Evolutionary conservation across 371 early-diverging fungal species (phyloP), one percentile per base, ranked within the genome.

Genomic region (Polyrhizophydium stewartii): DNA sequence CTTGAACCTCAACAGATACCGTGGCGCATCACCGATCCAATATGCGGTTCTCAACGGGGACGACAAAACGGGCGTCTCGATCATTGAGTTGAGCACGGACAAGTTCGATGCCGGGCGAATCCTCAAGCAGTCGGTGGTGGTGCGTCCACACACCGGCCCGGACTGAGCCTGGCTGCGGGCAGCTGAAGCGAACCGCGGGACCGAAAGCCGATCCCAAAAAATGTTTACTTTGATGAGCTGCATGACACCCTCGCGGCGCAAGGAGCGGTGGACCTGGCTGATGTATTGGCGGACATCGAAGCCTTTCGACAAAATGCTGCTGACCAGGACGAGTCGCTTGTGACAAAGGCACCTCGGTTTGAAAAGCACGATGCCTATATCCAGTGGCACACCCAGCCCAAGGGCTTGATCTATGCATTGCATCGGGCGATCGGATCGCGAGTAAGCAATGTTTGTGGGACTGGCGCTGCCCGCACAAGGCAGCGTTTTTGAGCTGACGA

Each of bases 21-120:
- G 98, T 19, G 98, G 98, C 16, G 89, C 96, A 2, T 88, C 96
- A 5, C 95, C 98, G 3, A 81, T 97, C 37, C 92, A 96, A 61
- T 83, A 92, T 53, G 79, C 96, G 0, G 88, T 97, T 31, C 40
- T 93, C 60, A 80, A 89, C 52, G 85, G 85, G 16, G 94, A 93
- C 43, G 55, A 65, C 28, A 76, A 76, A 31, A 87, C 93, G 0
- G 98, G 96, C 1, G 89, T 95, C 6, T 88, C 93, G 1, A 88
- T 97, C 19, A 92, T 92, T 61, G 89, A 92, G 64, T 68, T 96
- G 30, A 83, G 91, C 61, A 83, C 83, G 6, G 73, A 79, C 24
- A 73, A 77, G 33, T 93, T 91, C 65, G 96, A 96, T 70, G 90
- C 89, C 9, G 98, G 98, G 28, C 74, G 83, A 33, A 89, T 97